Base-by-base conservation (phyloP, 352 stramenopile species). In the Phytopythium ostracodes region DNA sequence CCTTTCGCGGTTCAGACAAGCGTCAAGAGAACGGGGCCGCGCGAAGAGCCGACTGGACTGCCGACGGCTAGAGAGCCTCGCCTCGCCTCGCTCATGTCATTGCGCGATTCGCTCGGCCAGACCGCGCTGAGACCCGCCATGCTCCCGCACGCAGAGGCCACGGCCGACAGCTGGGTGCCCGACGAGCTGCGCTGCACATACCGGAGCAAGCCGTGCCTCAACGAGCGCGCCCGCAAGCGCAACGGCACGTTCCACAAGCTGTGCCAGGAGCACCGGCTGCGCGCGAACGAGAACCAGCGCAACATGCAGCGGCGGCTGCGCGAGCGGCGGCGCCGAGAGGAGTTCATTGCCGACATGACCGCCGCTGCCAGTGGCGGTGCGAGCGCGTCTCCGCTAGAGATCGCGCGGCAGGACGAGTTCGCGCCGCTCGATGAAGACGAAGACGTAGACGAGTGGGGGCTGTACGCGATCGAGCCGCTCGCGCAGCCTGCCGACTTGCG, bases 231-330 rank as follows among this genome's bases (percentile, higher is more conserved):
- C 36, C 64, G 62, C 33, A 88, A 88, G 70, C 71, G 67, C 51
- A 81, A 79, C 31, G 78, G 78, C 29, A 62, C 63, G 1, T 62
- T 81, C 36, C 78, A 88, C 64, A 77, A 74, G 33, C 73, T 88
- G n/a, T 88, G 78, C 40, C 64, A 75, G 31, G 68, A 68, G 44
- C 78, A 88, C 55, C 76, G 78, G 15, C 65, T 71, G 36, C 78
- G 80, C 56, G 76, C 77, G 38, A 88, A 88, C 60, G 72, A 81
- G 33, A 83, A 76, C 35, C 78, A 88, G 60, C 76, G 73, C 53
- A 72, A 72, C 7, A 73, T 85, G 51, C 70, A 84, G 47, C 66
- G 71, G 4, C 70, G 73, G 24, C 56, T 71, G 8, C 72, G 72
- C 20, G 65, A 75, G 50, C 67, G 53, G 35, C 31, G 53, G 11